A percentile compares a stretch with the other conserved stretches of the same genome.
phyloP scores from a whole-genome alignment of 2,329 filamentous ascomycete genomes.

The Penicillium thymicola region DNA sequence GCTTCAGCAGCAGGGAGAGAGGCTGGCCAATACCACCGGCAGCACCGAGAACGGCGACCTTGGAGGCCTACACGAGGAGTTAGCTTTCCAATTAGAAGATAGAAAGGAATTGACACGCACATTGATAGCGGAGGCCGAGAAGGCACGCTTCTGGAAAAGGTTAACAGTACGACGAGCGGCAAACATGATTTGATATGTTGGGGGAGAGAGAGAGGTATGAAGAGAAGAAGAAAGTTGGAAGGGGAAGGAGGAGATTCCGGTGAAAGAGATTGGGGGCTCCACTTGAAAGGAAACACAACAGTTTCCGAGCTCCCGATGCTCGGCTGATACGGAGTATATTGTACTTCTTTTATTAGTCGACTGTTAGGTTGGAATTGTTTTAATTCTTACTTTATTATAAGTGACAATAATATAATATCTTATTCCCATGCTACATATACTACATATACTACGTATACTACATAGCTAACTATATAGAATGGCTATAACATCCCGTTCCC shows the following conservation, averaged over 20 bases:
- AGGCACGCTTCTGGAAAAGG: conserved; percentile 70
- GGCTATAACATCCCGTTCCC: no score
- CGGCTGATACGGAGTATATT: conserved; percentile 4
- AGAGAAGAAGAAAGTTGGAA: conserved; percentile 20
- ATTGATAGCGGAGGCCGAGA: conserved; percentile 74
- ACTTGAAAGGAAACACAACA: background rate
- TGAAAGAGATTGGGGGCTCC: conserved; percentile 13
- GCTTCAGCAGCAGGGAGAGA: conserved; percentile 95
- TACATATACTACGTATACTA: no score
- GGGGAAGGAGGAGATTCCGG: conserved; percentile 12
- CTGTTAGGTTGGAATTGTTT: background rate
- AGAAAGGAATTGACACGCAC: conserved; percentile 48
- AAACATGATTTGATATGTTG: conserved; percentile 63
- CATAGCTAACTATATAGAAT: no score
- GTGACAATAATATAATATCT: background rate
- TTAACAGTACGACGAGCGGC: conserved; percentile 57
- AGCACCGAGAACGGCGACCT: conserved; percentile 95
- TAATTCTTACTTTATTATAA: background rate
- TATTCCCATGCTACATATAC: no score
- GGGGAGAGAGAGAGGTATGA: conserved; percentile 6
- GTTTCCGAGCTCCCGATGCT: conserved; percentile 20
- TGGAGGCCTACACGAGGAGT: conserved; percentile 67
- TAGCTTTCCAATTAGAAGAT: background rate
- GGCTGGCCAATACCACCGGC: conserved; percentile 98
- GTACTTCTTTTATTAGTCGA: background rate